Evolutionary conservation across 441 rosid species (phyloP).

Genomic region (Manihot esculenta): DNA sequence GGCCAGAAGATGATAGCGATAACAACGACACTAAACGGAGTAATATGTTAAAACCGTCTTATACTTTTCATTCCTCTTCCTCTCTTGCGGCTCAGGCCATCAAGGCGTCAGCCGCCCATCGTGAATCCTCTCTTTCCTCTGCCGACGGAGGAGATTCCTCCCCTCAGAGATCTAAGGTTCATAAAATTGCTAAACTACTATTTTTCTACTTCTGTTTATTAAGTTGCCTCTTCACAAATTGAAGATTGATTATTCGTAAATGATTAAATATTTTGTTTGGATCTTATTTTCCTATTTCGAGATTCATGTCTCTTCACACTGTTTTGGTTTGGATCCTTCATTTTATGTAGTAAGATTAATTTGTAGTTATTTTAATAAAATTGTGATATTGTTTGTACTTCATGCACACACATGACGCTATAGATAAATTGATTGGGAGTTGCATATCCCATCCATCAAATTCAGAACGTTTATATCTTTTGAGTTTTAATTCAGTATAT

Average conservation of each 20-base stretch:
- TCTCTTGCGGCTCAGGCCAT: conserved; percentile 68
- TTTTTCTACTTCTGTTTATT: background rate
- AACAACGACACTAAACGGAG: conserved; percentile 7
- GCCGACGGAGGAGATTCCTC: conserved; percentile 36
- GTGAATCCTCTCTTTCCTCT: conserved; percentile 46
- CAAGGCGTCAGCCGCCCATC: conserved; percentile 61
- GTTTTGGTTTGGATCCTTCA: background rate
- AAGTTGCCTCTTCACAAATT: background rate
- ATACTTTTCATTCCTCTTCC: conserved; percentile 41
- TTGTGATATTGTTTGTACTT: background rate
- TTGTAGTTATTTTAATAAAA: background rate
- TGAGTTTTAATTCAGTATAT: background rate
- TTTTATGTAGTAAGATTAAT: too few relatives aligned
- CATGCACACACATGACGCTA: background rate
- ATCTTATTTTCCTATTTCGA: background rate
- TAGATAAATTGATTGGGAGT: too few relatives aligned
- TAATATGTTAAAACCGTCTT: conserved; percentile 38
- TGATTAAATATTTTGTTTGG: background rate
- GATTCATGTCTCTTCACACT: background rate
- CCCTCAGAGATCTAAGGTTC: conserved; percentile 62
- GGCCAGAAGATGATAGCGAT: conserved; percentile 27
- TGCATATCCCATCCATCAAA: too few relatives aligned
- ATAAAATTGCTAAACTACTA: background rate
- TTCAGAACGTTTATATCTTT: too few relatives aligned
- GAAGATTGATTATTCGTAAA: too few relatives aligned